phyloP scores from a whole-genome alignment of 805 yeast species.

The Yamadazyma tumulicola region DNA sequence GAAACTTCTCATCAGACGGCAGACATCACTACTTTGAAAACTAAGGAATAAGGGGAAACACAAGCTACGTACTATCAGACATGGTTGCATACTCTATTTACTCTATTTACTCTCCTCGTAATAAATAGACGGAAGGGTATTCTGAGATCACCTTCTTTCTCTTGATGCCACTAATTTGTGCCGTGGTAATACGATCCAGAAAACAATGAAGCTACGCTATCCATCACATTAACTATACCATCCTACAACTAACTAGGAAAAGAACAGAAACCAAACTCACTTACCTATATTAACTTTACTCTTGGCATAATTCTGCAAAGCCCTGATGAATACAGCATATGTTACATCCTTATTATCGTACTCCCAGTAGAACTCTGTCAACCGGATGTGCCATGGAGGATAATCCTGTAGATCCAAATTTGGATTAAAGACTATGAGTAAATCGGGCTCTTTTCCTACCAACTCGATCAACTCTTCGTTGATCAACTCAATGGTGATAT shows the following conservation, averaged over 20 bases:
- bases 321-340: conserved; percentile 80
- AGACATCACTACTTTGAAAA: too few species aligned
- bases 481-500: conserved; percentile 70
- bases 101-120: too few species aligned
- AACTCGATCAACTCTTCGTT: conserved; percentile 70
- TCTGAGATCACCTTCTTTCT: too few species aligned
- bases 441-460: conserved; percentile 91
- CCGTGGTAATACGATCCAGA: too few species aligned
- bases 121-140: too few species aligned
- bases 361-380: conserved; percentile 89
- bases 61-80: too few species aligned
- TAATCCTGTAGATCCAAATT: conserved; percentile 84
- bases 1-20: too few species aligned
- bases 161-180: too few species aligned
- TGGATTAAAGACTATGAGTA: conserved; percentile 83
- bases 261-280: too few species aligned
- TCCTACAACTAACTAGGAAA: neutral
- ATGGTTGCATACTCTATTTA: too few species aligned
- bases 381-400: conserved; percentile 97
- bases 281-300: conserved; percentile 90
- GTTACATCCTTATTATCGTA: conserved; percentile 77
- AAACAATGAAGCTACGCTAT: conserved; percentile 1
- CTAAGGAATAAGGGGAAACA: too few species aligned
- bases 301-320: conserved; percentile 67
- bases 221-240: neutral